These are phyloP conservation scores for Deinandra increscens DNA, from an alignment of 129 eudicot genomes.

Conservation along the genomic window DNA sequence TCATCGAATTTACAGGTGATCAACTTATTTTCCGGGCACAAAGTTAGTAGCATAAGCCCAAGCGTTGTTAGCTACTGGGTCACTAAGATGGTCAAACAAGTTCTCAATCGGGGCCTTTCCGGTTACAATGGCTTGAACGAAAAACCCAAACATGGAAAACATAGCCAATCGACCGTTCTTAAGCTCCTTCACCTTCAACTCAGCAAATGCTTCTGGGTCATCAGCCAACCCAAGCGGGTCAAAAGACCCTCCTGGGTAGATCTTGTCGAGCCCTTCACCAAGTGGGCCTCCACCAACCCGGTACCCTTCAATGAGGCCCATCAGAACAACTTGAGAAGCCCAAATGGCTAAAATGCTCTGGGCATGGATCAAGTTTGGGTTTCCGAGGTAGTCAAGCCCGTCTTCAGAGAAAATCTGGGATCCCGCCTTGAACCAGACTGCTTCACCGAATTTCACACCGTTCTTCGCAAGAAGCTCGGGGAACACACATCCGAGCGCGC, in stretches of 20 bases:
- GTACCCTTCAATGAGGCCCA: conserved; percentile 70
- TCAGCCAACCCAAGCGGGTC: too few relatives aligned
- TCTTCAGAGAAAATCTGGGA: conserved; percentile 67
- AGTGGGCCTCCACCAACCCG: too few relatives aligned
- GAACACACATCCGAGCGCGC: conserved; percentile 79
- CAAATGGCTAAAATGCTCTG: conserved; percentile 71
- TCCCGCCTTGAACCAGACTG: conserved; percentile 78
- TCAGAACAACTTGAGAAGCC: conserved; percentile 58
- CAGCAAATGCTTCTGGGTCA: too few relatives aligned
- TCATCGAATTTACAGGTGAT: neutral
- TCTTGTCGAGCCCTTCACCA: too few relatives aligned
- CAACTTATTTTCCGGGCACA: conserved; percentile 60
- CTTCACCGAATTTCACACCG: conserved; percentile 66
- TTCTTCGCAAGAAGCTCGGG: conserved; percentile 67
- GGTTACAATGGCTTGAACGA: too few relatives aligned
- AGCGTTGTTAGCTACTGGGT: too few relatives aligned
- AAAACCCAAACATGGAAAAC: too few relatives aligned
- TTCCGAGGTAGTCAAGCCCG: conserved; percentile 70
- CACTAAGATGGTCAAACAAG: too few relatives aligned
- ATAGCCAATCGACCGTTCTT: too few relatives aligned
- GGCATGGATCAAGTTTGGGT: conserved; percentile 69
- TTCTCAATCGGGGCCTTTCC: too few relatives aligned
- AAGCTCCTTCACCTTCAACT: too few relatives aligned
- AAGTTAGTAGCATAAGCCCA: conserved; percentile 84
- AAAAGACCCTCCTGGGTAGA: too few relatives aligned